A percentile compares a stretch with the other conserved stretches of the same genome.
These are phyloP conservation scores for Chaetomium fimeti DNA, from an alignment of 495 filamentous ascomycete genomes.

Conservation along the genomic window DNA sequence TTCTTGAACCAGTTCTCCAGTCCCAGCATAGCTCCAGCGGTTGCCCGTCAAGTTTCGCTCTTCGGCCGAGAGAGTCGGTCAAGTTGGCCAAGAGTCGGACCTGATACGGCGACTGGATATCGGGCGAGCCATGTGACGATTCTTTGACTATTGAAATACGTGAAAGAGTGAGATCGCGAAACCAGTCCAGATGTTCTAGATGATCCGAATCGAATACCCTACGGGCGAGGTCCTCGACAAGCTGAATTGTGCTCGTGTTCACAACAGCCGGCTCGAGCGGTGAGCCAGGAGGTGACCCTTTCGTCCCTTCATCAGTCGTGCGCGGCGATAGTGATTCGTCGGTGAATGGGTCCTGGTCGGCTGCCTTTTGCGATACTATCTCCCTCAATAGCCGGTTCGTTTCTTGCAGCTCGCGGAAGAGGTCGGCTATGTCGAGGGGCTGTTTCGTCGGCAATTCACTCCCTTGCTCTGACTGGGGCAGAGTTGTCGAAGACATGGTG, in stretches of 20 bases:
- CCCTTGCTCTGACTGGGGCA: background rate
- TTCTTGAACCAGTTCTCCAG: background rate
- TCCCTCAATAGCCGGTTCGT: conserved; percentile 20
- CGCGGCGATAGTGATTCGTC: background rate
- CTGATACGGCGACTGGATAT: background rate
- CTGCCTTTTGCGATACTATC: conserved; percentile 5
- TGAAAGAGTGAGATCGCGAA: background rate
- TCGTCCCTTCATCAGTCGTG: background rate
- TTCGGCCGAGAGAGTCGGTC: too few species aligned
- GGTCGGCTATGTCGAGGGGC: conserved; percentile 1
- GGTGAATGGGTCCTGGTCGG: background rate
- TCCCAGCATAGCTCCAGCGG: background rate
- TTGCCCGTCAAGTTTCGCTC: too few species aligned
- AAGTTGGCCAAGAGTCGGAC: background rate
- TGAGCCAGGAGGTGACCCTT: background rate
- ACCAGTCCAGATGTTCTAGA: background rate
- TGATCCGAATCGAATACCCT: background rate
- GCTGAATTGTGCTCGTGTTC: background rate
- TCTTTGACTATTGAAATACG: background rate
- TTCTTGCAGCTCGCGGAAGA: conserved; percentile 20
- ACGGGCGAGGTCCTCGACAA: conserved; percentile 5
- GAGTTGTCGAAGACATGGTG: background rate
- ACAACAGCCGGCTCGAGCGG: background rate
- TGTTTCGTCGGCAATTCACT: background rate
- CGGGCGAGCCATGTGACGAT: background rate